These are phyloP conservation scores for Fomitopsis betulina DNA, from an alignment of 1,284 basidiomycete species.

Conservation along the genomic window DNA sequence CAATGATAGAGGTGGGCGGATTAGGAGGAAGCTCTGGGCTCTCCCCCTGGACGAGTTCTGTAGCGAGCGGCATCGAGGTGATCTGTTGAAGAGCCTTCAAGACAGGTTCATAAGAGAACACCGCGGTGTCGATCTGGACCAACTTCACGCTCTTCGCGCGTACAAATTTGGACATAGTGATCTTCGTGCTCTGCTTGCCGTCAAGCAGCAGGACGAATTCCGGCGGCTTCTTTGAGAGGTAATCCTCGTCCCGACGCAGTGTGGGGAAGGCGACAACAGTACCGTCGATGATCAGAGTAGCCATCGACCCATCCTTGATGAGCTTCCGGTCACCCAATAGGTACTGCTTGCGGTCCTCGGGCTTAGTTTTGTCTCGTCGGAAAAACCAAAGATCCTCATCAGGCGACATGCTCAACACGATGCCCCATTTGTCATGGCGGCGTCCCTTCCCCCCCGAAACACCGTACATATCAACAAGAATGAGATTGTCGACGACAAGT, in stretches of 20 bases:
- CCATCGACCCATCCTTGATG: constrained; percentile 46
- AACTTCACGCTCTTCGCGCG: constrained; percentile 35
- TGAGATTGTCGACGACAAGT: constrained; percentile 36
- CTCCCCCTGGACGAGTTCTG: constrained; percentile 46
- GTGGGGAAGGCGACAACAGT: constrained; percentile 49
- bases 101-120: constrained; percentile 60
- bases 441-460: constrained; percentile 25
- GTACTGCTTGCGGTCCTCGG: constrained; percentile 21
- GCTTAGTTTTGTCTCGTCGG: constrained; percentile 32
- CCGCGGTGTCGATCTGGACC: constrained; percentile 53
- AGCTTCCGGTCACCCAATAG: constrained; percentile 39
- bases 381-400: constrained; percentile 9
- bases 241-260: constrained; percentile 48
- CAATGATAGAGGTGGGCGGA: constrained; percentile 24
- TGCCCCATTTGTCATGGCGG: constrained; percentile 35
- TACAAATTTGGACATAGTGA: constrained; percentile 36
- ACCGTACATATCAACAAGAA: constrained; percentile 32
- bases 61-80: constrained; percentile 36
- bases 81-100: constrained; percentile 46
- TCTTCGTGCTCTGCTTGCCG: constrained; percentile 34
- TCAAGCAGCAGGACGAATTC: constrained; percentile 43
- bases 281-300: constrained; percentile 44
- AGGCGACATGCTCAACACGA: constrained; percentile 20
- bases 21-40: constrained; percentile 11
- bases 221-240: constrained; percentile 42